These are phyloP conservation scores for Aristolochia fimbriata DNA, from an alignment of 164 flowering plant genomes.

Conservation along the genomic window DNA sequence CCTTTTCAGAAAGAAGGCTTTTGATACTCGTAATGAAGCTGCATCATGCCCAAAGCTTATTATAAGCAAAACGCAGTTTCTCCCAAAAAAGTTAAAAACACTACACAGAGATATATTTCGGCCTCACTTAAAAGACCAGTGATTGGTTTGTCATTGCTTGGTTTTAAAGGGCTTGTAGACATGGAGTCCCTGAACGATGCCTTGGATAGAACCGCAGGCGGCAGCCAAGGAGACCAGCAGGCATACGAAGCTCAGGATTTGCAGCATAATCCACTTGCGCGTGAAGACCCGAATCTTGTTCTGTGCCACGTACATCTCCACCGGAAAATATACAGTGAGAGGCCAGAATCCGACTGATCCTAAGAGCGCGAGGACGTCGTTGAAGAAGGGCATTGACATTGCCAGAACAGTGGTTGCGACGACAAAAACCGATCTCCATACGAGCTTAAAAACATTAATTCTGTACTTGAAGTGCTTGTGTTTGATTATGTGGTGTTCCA, in stretches of 20 bases:
- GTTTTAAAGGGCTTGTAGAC: conserved; percentile 54
- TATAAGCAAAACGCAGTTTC: too few relatives aligned
- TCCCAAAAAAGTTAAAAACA: neutral
- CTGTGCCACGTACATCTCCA: conserved; percentile 72
- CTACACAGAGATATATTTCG: neutral
- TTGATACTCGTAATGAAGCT: too few relatives aligned
- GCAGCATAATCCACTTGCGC: conserved; percentile 51
- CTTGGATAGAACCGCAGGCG: conserved; percentile 70
- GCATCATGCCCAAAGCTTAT: too few relatives aligned
- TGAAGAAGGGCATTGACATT: conserved; percentile 85
- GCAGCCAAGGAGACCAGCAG: conserved; percentile 57
- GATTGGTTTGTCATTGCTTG: neutral
- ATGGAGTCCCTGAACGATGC: conserved; percentile 36
- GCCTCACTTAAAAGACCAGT: neutral
- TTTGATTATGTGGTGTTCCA: conserved; percentile 24
- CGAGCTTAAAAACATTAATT: conserved; percentile 47
- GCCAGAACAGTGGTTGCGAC: conserved; percentile 53
- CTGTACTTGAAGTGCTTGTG: conserved; percentile 27
- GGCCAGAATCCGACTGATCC: conserved; percentile 82
- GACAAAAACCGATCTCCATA: conserved; percentile 68
- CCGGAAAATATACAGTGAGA: conserved; percentile 75
- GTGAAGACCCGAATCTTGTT: conserved; percentile 37
- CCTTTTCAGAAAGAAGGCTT: too few relatives aligned
- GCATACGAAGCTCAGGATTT: conserved; percentile 54
- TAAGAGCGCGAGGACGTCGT: conserved; percentile 55